These are phyloP conservation scores for Blepharisma japonicum DNA, from an alignment of 73 alveolate genomes.

Conservation along the genomic window DNA sequence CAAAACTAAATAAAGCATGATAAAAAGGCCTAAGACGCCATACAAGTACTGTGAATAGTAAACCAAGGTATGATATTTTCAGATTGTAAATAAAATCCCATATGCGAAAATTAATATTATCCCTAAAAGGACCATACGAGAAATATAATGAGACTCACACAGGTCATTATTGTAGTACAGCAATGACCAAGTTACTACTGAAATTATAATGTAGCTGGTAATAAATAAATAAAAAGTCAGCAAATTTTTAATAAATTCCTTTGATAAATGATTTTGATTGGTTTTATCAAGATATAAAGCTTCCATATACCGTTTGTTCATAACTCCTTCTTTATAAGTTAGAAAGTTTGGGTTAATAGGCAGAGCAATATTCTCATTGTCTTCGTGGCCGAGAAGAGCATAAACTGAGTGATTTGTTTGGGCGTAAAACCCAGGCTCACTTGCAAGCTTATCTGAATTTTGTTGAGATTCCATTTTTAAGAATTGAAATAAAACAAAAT, in stretches of 20 bases:
- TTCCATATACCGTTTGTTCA: not conserved
- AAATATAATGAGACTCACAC: not conserved
- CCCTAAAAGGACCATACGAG: not conserved
- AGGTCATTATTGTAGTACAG: not conserved
- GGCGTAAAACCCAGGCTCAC: too few species aligned
- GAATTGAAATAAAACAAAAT: too few species aligned
- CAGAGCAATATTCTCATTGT: not conserved
- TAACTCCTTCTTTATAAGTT: not conserved
- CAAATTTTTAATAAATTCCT: not conserved
- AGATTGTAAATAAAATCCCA: not conserved
- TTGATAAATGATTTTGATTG: not conserved
- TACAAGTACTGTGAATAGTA: not conserved
- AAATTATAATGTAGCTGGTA: not conserved
- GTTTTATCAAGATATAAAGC: not conserved
- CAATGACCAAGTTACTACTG: not conserved
- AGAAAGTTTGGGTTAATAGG: not conserved
- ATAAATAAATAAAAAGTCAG: not conserved
- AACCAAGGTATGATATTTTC: not conserved
- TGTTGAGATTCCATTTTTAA: too few species aligned
- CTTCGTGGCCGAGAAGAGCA: slow-evolving; percentile 10
- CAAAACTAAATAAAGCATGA: not conserved
- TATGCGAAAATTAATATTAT: not conserved
- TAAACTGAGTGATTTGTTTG: not conserved
- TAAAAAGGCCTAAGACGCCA: not conserved
- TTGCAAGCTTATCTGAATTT: too few species aligned